Base-by-base conservation (phyloP, 805 yeast species). In the Yamadazyma nakazawae region DNA sequence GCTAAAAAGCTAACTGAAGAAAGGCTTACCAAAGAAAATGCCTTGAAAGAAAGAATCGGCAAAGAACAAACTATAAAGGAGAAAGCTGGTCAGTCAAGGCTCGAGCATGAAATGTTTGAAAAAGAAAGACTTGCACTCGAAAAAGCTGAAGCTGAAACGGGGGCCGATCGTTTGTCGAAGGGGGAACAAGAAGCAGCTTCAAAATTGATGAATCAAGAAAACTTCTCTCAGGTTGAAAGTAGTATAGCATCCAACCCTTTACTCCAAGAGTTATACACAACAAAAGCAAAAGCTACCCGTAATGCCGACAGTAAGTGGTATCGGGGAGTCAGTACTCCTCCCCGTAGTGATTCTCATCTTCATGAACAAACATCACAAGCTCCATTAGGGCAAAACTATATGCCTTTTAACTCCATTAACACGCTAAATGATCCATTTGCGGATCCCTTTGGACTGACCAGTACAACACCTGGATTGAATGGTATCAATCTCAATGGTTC, bases 141-240 rank as follows among this genome's bases (percentile, higher is more conserved):
- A 42, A 47, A 44, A 21, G 32, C 46, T 8, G 51, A 40, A 24
- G 48, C 41, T 25, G 55, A 54, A 40, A 49, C 49, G 37, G 51
- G 37, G 25, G 40, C 34, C 14, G 34, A 19, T 37, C 37, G 32
- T 11, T 42, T 17, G 47, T 35, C 21, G 37, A 45, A 31, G 39
- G 41, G 42, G 37, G 31, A 32, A 18, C 37, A 40, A 31, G 37
- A 32, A 14, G 32, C 32, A 37, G 32, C 31, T 12, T 11, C 32
- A 28, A n/a, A 32, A 14, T 14, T 14, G 32, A 30, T 32, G 19
- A 24, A 14, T 8, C 37, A 40, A 14, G 28, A 40, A 17, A 10
- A 30, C 16, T 10, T 35, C 3, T 5, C n/a, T 13, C 17, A 12
- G 8, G 19, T 17, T 5, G 34, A 24, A 39, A 16, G 17, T 6